Percentiles rank a stretch among this genome's conserved stretches.
Evolutionary conservation across 306 rosid genomes (phyloP).

Genomic region (Medicago lupulina): DNA sequence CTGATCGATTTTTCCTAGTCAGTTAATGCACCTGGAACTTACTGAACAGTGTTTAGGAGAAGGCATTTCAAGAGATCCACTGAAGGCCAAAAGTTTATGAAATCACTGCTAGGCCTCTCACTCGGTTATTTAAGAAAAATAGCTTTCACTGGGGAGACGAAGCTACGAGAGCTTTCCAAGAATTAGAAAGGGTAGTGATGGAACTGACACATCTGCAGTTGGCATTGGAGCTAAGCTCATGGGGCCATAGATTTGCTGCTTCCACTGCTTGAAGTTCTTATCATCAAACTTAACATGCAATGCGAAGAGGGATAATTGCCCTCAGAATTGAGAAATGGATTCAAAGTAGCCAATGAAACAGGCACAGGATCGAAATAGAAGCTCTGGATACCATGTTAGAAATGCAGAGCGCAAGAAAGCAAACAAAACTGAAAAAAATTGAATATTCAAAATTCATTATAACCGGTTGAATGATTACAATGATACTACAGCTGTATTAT

Average conservation of each 20-base stretch:
- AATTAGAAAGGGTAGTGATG: background rate
- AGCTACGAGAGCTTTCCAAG: background rate
- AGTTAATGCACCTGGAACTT: slow-evolving; percentile 3
- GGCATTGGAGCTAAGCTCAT: background rate
- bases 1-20: background rate
- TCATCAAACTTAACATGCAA: background rate
- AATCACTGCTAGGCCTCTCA: slow-evolving; percentile 2
- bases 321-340: slow-evolving; percentile 1
- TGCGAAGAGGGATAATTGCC: background rate
- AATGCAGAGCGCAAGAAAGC: no score
- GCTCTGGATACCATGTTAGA: no score
- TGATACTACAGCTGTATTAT: background rate
- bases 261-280: background rate
- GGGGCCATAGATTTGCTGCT: background rate
- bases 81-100: background rate
- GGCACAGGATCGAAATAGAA: background rate
- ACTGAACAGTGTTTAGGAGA: background rate
- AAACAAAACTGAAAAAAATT: background rate
- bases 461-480: background rate
- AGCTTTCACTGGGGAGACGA: background rate
- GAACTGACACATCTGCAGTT: background rate
- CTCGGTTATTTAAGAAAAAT: background rate
- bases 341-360: background rate
- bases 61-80: slow-evolving; percentile 1
- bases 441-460: background rate